phyloP scores from a whole-genome alignment of 306 rosid genomes.

The Quercus glauca region DNA sequence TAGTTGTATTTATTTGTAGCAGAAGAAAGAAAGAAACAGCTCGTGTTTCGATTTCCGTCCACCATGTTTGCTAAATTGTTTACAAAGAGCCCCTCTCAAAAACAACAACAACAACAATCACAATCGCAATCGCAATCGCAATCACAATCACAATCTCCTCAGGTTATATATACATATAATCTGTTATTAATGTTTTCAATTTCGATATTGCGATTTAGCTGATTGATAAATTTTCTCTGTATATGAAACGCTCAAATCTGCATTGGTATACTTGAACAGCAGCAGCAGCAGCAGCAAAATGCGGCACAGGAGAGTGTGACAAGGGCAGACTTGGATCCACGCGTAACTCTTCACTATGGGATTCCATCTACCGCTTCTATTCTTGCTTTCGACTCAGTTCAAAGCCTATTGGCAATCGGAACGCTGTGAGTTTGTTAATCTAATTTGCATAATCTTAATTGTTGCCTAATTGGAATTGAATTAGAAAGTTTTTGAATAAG shows the following conservation, averaged over 20 bases:
- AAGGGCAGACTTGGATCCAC: conserved; percentile 47
- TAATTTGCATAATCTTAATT: background rate
- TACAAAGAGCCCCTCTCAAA: conserved; percentile 21
- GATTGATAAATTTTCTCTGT: too few species aligned
- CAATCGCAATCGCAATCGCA: background rate
- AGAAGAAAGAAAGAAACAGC: conserved; percentile 12
- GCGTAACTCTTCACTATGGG: conserved; percentile 68
- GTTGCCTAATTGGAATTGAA: background rate
- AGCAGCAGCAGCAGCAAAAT: conserved; percentile 11
- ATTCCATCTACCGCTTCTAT: conserved; percentile 77
- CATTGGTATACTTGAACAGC: conserved; percentile 1
- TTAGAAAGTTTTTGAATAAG: background rate
- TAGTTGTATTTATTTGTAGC: background rate
- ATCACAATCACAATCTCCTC: conserved; percentile 19
- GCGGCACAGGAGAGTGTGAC: conserved; percentile 33
- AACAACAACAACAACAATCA: too few species aligned
- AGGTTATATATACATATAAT: conserved; percentile 32
- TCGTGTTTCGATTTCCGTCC: conserved; percentile 21
- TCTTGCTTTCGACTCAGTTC: conserved; percentile 71
- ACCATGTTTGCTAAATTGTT: conserved; percentile 66
- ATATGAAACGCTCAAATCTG: background rate
- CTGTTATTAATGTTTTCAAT: background rate
- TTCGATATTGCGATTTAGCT: background rate
- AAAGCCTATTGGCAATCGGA: conserved; percentile 74
- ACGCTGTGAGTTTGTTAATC: conserved; percentile 53